Base-by-base conservation (phyloP, 176 grass and related monocot genomes). In the Poa annua region DNA sequence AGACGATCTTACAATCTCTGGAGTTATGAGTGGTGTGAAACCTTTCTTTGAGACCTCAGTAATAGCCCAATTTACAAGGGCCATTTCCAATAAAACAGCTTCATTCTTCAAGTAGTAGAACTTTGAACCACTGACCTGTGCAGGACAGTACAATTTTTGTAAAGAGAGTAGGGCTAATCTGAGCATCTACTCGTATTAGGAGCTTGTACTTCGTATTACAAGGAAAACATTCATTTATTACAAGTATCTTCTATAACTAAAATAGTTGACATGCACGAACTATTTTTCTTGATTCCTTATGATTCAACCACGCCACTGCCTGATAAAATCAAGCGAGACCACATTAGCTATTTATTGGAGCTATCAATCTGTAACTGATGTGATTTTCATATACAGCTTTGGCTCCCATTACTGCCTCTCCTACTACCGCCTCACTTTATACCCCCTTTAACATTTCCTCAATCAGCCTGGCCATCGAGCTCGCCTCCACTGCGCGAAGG, bases 81-180 rank as follows among this genome's bases (percentile, higher is more conserved):
- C 92, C 92, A 98, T 93, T 76, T 95, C 92, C 36, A 98, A 75
- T 54, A 98, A 88, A 72, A 95, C 96, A 88, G 92, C 92, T 81
- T 95, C 92, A 60, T 98, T 98, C 88, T 98, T 98, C 84, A 98
- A 88, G 81, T 98, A 95, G 80, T 95, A 95, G 80, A 98, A 98
- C 80, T 98, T 98, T 21, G 96, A 98, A 68, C 96, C 96, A 71
- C 91, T 95, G 32, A 98, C 96, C 92, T 95, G 49, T 3, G 41
- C 42, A 93, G 82, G 39, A 48, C 8, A 71, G 64, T 36, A 89
- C 16, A 44, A 13, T 11, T 3, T 80, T 42, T 63, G 22, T 81
- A 88, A 57, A 57, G 36, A 2, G 32, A 60, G 25, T 41, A 89
- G 48, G 32, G 26, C 35, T 20, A 88, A 25, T 74, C 24, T 48